Evolutionary conservation across 2,329 filamentous ascomycete species (phyloP).

Genomic region (Beauveria scarabaeidicola): DNA sequence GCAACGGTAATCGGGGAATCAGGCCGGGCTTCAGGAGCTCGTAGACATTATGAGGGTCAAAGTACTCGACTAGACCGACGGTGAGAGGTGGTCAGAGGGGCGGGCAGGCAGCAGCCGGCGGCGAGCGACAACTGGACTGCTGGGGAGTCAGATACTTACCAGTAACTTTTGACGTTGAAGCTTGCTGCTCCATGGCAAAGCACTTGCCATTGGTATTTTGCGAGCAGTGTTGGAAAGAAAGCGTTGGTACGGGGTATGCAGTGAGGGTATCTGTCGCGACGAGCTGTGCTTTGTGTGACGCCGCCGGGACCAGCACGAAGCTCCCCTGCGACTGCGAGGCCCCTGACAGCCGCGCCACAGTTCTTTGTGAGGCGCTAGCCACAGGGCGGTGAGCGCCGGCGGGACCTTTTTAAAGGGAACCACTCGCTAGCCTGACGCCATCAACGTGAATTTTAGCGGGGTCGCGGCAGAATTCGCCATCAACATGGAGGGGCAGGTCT

Average conservation of each 20-base stretch:
- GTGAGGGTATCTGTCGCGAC: constrained; percentile 2
- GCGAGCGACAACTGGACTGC: no score
- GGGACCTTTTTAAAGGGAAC: not conserved
- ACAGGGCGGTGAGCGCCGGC: not conserved
- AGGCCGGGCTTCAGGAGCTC: constrained; percentile 72
- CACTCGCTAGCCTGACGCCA: constrained; percentile 4
- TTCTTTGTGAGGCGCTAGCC: not conserved
- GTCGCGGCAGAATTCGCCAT: constrained; percentile 18
- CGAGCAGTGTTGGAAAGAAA: not conserved
- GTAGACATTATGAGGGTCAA: constrained; percentile 85
- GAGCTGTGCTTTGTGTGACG: not conserved
- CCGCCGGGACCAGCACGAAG: not conserved
- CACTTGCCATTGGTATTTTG: constrained; percentile 9
- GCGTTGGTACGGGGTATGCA: not conserved
- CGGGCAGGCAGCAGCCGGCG: no score
- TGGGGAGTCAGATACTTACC: constrained; percentile 36
- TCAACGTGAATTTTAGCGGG: constrained; percentile 12
- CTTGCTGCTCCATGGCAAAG: constrained; percentile 53
- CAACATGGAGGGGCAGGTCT: constrained; percentile 10
- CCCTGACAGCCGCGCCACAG: not conserved
- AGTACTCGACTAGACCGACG: constrained; percentile 70
- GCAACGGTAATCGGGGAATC: constrained; percentile 69
- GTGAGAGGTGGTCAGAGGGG: constrained; percentile 1
- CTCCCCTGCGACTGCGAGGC: not conserved
- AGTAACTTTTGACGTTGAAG: constrained; percentile 69